phyloP scores from a whole-genome alignment of 352 stramenopile species.

The Phytophthora tentaculata region DNA sequence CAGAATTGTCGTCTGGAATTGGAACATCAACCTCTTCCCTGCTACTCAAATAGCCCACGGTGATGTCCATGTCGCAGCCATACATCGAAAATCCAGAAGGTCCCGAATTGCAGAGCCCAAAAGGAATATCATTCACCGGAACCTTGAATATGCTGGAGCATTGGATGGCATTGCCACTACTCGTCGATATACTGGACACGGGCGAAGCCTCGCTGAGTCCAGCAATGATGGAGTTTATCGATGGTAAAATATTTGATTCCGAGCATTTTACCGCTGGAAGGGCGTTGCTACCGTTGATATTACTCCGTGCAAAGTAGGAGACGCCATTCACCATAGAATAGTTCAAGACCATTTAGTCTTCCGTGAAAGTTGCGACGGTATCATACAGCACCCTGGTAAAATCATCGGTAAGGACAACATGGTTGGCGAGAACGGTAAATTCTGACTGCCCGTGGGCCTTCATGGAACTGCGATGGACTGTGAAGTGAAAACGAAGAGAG shows the following conservation, averaged over 20 bases:
- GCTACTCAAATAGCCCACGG: constrained; percentile 15
- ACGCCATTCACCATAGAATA: constrained; percentile 34
- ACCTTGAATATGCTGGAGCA: constrained; percentile 17
- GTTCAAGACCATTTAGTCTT: constrained; percentile 22
- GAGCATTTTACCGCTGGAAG: constrained; percentile 9
- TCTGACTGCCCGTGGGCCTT: constrained; percentile 27
- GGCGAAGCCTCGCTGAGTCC: not conserved
- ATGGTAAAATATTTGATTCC: constrained; percentile 1
- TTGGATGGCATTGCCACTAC: not conserved
- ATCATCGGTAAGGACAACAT: constrained; percentile 11
- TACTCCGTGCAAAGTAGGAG: constrained; percentile 7
- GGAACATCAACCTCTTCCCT: constrained; percentile 1
- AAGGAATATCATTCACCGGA: constrained; percentile 11
- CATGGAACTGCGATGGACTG: constrained; percentile 41
- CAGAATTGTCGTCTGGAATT: not conserved
- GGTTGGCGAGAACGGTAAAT: constrained; percentile 27
- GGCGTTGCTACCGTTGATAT: not conserved
- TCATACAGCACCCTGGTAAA: constrained; percentile 34
- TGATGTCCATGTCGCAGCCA: constrained; percentile 17
- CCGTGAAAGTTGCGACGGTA: constrained; percentile 16
- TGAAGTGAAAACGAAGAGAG: constrained; percentile 37
- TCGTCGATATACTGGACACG: constrained; percentile 9
- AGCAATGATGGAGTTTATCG: constrained; percentile 17
- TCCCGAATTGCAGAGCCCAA: constrained; percentile 16
- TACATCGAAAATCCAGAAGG: constrained; percentile 20